Evolutionary conservation across 805 yeast genomes (phyloP).

Genomic region (Candida nonsorbophila): DNA sequence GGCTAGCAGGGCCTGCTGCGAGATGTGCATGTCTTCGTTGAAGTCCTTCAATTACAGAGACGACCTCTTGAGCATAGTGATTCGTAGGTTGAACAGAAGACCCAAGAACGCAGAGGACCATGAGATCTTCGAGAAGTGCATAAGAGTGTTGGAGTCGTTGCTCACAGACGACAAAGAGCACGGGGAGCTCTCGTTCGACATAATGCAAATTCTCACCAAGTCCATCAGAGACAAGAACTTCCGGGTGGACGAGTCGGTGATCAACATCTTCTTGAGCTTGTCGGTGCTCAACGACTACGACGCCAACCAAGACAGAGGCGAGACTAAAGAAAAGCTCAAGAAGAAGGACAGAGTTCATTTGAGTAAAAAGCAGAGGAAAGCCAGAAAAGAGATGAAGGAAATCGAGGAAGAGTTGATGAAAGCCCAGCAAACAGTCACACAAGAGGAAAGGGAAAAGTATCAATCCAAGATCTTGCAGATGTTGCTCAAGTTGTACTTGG

Average conservation of each 20-base stretch:
- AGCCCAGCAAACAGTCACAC: conserved; percentile 85
- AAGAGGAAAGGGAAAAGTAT: conserved; percentile 77
- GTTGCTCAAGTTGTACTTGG: conserved; percentile 69
- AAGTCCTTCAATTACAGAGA: conserved; percentile 76
- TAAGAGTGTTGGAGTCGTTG: conserved; percentile 64
- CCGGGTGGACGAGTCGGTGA: conserved; percentile 77
- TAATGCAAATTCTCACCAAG: conserved; percentile 62
- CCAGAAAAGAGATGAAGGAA: conserved; percentile 75
- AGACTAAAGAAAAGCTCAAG: conserved; percentile 44
- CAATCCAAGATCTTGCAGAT: conserved; percentile 81
- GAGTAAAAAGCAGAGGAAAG: conserved; percentile 85
- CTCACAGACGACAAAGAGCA: conserved; percentile 68
- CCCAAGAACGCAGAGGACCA: conserved; percentile 47
- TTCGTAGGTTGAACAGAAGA: conserved; percentile 61
- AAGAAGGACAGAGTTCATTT: conserved; percentile 89
- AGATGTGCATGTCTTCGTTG: conserved; percentile 54
- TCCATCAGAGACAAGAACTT: conserved; percentile 69
- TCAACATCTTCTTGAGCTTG: conserved; percentile 67
- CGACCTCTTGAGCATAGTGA: conserved; percentile 64
- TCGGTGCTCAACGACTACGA: conserved; percentile 65
- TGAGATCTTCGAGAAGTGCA: conserved; percentile 49
- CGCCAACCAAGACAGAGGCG: conserved; percentile 50
- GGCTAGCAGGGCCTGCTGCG: conserved; percentile 77
- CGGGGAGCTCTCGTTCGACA: conserved; percentile 76
- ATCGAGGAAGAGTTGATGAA: conserved; percentile 85